Evolutionary conservation across 352 stramenopile species (phyloP), one percentile per base, ranked within the genome.

Genomic region (Globisporangium heterothallicum): DNA sequence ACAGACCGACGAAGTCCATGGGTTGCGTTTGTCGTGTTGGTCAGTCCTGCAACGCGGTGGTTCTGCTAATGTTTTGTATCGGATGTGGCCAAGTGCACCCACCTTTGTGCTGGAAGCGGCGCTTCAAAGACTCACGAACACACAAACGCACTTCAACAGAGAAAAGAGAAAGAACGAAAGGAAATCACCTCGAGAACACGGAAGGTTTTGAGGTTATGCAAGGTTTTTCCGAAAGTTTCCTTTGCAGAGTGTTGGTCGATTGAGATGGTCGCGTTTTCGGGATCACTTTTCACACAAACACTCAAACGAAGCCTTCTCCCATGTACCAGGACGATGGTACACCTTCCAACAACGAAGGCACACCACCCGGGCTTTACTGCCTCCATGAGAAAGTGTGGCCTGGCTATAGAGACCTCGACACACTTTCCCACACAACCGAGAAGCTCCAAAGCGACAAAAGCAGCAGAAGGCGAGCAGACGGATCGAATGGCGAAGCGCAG

Each of bases 401-500:
- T n/a, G n/a, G n/a, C n/a, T n/a, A n/a, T n/a, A n/a, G n/a, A n/a
- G n/a, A n/a, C n/a, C n/a, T n/a, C n/a, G n/a, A n/a, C n/a, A n/a
- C n/a, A n/a, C n/a, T n/a, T n/a, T n/a, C n/a, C n/a, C n/a, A n/a
- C n/a, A n/a, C n/a, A n/a, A n/a, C n/a, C n/a, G n/a, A n/a, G n/a
- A n/a, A n/a, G n/a, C n/a, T n/a, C 42, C 22, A 27, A 48, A 18
- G 19, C 14, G 10, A 26, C 2, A 14, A 49, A 32, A 27, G 18
- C 21, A 48, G 18, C 12, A 50, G 7, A n/a, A 14, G 36, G 18
- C 41, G 9, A 41, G 21, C 10, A 24, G 40, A 42, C n/a, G n/a
- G n/a, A n/a, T n/a, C 32, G 36, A 13, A 86, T 88, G 79, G 77
- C 79, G 45, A 91, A 91, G 77, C 79, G 79, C 42, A 59, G 72